These are phyloP conservation scores for Cyclocybe aegerita DNA, from an alignment of 768 basidiomycete species.

Conservation along the genomic window DNA sequence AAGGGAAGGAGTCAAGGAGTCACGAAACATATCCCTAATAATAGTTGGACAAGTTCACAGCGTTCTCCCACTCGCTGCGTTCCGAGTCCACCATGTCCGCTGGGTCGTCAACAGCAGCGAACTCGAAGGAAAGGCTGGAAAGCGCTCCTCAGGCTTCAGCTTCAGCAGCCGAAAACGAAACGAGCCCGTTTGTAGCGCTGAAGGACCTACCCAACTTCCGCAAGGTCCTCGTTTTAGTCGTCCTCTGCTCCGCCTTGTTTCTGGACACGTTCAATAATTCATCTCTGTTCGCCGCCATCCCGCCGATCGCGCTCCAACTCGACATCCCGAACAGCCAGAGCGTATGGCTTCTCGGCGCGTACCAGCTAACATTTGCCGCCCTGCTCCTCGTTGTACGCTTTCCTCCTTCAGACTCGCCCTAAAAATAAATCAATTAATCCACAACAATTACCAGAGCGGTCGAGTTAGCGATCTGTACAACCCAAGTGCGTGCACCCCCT, in stretches of 20 bases:
- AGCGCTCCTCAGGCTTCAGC: too few relatives aligned
- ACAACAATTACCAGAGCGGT: slow-evolving; percentile 28
- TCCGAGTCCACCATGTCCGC: too few relatives aligned
- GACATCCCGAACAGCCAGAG: slow-evolving; percentile 20
- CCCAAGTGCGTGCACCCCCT: slow-evolving; percentile 29
- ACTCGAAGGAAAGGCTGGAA: too few relatives aligned
- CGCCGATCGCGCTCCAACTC: slow-evolving; percentile 24
- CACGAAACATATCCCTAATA: too few relatives aligned
- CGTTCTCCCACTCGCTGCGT: too few relatives aligned
- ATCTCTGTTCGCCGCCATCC: slow-evolving; percentile 39
- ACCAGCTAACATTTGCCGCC: slow-evolving; percentile 41
- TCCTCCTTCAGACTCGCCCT: not conserved
- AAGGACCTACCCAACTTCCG: slow-evolving; percentile 9
- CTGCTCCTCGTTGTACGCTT: slow-evolving; percentile 34
- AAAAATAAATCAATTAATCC: not conserved
- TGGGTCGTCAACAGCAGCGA: too few relatives aligned
- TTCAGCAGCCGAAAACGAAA: too few relatives aligned
- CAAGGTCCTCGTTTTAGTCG: slow-evolving; percentile 23
- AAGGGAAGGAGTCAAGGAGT: too few relatives aligned
- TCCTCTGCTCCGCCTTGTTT: slow-evolving; percentile 42
- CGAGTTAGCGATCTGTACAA: slow-evolving; percentile 37
- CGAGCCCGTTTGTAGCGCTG: not conserved
- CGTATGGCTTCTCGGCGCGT: slow-evolving; percentile 43
- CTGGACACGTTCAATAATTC: slow-evolving; percentile 44
- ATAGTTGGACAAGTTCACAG: too few relatives aligned